Base-by-base conservation (phyloP, 495 filamentous ascomycete species). In the Neurospora tetraspora region DNA sequence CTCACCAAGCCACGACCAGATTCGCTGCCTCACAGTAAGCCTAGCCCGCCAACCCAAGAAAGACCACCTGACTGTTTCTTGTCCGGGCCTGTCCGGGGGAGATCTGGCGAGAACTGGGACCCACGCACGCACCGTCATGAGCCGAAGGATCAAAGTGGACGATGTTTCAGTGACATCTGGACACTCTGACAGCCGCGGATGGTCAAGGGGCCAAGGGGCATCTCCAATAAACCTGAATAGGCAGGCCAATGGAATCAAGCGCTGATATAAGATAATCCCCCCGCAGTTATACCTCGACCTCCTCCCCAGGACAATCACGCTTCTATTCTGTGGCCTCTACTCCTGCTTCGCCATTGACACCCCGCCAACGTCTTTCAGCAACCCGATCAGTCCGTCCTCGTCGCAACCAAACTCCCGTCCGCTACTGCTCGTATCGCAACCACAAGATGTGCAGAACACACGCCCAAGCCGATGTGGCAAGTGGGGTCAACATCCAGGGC, bases 391-490 rank as follows among this genome's bases (percentile, higher is more conserved):
- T 70, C 43, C 74, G 77, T 68, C 78, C 77, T 39, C 71, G 76
- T 37, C 71, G 76, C 34, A 76, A 69, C 70, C 45, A 65, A 65
- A 65, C 77, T 42, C 77, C 76, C 23, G 77, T 84, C 70, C 83
- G 86, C 65, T 71, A 84, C 70, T 88, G 86, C 76, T 88, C 86
- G 70, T 83, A 85, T 78, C 82, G 86, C 74, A 83, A 85, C 74
- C 80, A 86, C 80, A 86, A 85, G 70, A 89, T 89, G 87, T 89
- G 86, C 79, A 82, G 81, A 76, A 81, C 83, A 73, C 83, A 81
- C 34, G 80, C 80, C 74, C 80, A 82, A 10, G 80, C 79, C 69
- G 83, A 82, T 42, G 78, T 81, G 69, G 81, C 78, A 53, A 81
- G 85, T 71, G 84, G 83, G 70, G 80, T 84, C 71, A 81, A 83